These are phyloP conservation scores for Thermothielavioides terrestris DNA, from an alignment of 495 filamentous ascomycete genomes.

Conservation along the genomic window DNA sequence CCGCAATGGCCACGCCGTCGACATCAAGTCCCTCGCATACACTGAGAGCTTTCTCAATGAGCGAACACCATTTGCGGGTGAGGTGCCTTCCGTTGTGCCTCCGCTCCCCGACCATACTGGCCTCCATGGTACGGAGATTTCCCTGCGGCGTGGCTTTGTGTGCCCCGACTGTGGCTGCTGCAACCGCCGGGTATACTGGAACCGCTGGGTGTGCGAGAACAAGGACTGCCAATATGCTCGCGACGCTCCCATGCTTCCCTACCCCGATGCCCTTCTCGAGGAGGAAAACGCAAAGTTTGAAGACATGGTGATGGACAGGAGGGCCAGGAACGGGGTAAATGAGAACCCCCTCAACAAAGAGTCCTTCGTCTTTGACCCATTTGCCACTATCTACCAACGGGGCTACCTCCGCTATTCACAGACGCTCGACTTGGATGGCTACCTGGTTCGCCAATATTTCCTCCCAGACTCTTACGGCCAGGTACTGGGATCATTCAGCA, in stretches of 20 bases:
- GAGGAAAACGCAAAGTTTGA: constrained; percentile 8
- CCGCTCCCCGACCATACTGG: constrained; percentile 11
- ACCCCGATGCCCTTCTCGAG: constrained; percentile 13
- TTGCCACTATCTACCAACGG: constrained; percentile 5
- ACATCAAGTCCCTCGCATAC: constrained; percentile 42
- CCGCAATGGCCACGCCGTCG: constrained; percentile 11
- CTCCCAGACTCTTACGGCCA: constrained; percentile 20
- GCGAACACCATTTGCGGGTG: constrained; percentile 16
- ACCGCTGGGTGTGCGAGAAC: constrained; percentile 54
- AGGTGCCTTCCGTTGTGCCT: constrained; percentile 28
- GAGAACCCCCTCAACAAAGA: neutral
- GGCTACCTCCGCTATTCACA: neutral
- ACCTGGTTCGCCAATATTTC: constrained; percentile 25
- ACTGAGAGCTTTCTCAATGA: constrained; percentile 49
- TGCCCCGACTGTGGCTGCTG: constrained; percentile 64
- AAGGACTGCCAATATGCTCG: constrained; percentile 41
- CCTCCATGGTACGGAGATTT: constrained; percentile 28
- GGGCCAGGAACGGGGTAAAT: neutral
- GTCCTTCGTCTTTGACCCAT: neutral
- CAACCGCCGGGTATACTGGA: constrained; percentile 53
- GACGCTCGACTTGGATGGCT: constrained; percentile 14
- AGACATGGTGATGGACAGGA: neutral
- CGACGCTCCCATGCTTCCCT: constrained; percentile 30
- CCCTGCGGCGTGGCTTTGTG: constrained; percentile 50
- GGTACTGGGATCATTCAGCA: constrained; percentile 49